These are phyloP conservation scores for Naganishia albida DNA, from an alignment of 1,284 basidiomycete species.

Conservation along the genomic window DNA sequence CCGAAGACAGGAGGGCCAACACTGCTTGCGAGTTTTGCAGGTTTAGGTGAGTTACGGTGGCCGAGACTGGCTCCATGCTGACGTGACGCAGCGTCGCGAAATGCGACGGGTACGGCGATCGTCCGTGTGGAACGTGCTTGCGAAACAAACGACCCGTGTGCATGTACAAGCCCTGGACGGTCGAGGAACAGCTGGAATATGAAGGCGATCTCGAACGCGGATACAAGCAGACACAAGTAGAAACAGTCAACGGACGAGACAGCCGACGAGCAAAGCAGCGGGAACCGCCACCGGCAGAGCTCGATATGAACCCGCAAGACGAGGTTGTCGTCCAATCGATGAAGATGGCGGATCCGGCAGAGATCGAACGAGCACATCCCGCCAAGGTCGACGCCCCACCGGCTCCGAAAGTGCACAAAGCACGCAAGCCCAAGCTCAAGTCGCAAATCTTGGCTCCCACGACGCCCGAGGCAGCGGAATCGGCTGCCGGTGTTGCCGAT, in stretches of 20 bases:
- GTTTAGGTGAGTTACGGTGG: constrained; percentile 4
- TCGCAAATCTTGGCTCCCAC: not conserved
- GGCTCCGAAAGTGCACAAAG: not conserved
- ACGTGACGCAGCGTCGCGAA: constrained; percentile 6
- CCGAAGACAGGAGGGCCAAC: constrained; percentile 24
- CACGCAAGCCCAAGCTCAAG: not conserved
- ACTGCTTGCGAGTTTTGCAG: constrained; percentile 23
- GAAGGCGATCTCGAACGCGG: constrained; percentile 15
- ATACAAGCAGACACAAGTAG: constrained; percentile 8
- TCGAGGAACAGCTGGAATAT: constrained; percentile 11
- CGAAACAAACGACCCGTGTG: constrained; percentile 10
- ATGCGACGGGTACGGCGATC: constrained; percentile 26
- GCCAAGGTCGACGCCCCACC: not conserved
- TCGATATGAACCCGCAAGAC: constrained; percentile 16
- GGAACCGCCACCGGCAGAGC: constrained; percentile 9
- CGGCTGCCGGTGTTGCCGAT: not conserved
- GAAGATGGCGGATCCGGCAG: constrained; percentile 5
- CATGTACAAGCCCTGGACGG: constrained; percentile 23
- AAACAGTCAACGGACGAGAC: constrained; percentile 3
- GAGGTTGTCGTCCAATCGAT: not conserved
- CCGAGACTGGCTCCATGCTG: not conserved
- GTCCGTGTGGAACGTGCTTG: constrained; percentile 12
- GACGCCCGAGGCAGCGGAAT: not conserved
- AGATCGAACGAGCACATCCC: not conserved
- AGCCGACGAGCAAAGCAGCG: constrained; percentile 16